These are phyloP conservation scores for Ilex aquifolium DNA, from an alignment of 257 asterid species.

Conservation along the genomic window DNA sequence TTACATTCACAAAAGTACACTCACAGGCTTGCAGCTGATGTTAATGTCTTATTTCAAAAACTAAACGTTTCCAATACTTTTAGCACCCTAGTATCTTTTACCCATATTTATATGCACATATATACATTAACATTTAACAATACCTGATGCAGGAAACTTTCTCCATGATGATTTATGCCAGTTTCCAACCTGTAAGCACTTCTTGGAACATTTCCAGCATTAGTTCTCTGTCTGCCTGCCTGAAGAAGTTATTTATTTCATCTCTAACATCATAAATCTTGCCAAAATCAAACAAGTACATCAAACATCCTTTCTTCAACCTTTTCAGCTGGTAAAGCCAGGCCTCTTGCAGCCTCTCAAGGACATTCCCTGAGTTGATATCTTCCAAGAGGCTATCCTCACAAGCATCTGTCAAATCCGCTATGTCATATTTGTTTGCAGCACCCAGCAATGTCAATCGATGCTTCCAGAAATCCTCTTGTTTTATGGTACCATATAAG, in stretches of 20 bases:
- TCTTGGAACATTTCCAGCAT: slow-evolving; percentile 87
- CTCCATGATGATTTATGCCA: slow-evolving; percentile 19
- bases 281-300: slow-evolving; percentile 81
- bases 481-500: slow-evolving; percentile 74
- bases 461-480: slow-evolving; percentile 92
- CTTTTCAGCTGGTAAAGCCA: slow-evolving; percentile 82
- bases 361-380: slow-evolving; percentile 76
- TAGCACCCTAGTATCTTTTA: too few species aligned
- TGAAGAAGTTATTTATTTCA: slow-evolving; percentile 56
- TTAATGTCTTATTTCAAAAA: too few species aligned
- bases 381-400: slow-evolving; percentile 90
- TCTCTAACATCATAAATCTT: slow-evolving; percentile 86
- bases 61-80: too few species aligned
- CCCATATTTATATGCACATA: too few species aligned
- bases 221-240: slow-evolving; percentile 70
- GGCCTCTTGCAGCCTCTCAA: slow-evolving; percentile 88
- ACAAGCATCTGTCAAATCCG: slow-evolving; percentile 76
- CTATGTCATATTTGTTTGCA: slow-evolving; percentile 80
- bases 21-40: too few species aligned
- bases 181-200: slow-evolving; percentile 76
- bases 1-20: too few species aligned
- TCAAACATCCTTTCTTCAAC: slow-evolving; percentile 83
- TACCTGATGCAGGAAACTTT: too few species aligned
- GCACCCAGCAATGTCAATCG: slow-evolving; percentile 73
- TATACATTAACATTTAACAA: too few species aligned